Conservation (phyloP, 2,329 filamentous ascomycete genomes). For the Raffaelea deltoideospora region DNA sequence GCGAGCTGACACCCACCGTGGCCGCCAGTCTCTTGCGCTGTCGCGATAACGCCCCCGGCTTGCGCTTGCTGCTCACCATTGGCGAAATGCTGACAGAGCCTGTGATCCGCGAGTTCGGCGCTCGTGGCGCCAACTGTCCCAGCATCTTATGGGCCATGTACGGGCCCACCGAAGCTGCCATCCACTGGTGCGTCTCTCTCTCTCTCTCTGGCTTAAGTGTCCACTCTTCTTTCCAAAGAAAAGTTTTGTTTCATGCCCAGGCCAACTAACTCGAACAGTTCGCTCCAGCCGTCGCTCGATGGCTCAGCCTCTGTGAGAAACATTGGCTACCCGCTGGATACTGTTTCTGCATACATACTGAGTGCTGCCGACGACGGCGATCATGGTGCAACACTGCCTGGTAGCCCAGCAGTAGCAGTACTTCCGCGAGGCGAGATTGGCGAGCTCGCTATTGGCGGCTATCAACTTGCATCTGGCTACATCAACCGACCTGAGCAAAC, state of each 20-base stretch:
- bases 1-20: slow-evolving; percentile 80
- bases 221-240: not conserved
- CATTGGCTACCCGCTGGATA: slow-evolving; percentile 66
- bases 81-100: slow-evolving; percentile 79
- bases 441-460: slow-evolving; percentile 68
- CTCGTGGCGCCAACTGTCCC: slow-evolving; percentile 24
- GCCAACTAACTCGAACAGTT: slow-evolving; percentile 29
- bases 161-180: slow-evolving; percentile 80
- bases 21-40: slow-evolving; percentile 59
- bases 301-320: slow-evolving; percentile 42
- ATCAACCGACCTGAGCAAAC: slow-evolving; percentile 71
- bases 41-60: slow-evolving; percentile 48
- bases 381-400: not conserved
- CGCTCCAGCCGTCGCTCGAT: slow-evolving; percentile 49
- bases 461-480: slow-evolving; percentile 67
- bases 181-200: slow-evolving; percentile 47
- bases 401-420: slow-evolving; percentile 25
- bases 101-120: slow-evolving; percentile 69
- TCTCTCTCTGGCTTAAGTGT: no score
- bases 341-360: slow-evolving; percentile 64
- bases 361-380: slow-evolving; percentile 23
- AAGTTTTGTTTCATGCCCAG: slow-evolving; percentile 1
- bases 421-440: slow-evolving; percentile 54
- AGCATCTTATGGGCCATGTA: slow-evolving; percentile 87
- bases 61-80: slow-evolving; percentile 68